Conservation (phyloP, 2,329 filamentous ascomycete species). For the Ophiosphaerella herpotricha region DNA sequence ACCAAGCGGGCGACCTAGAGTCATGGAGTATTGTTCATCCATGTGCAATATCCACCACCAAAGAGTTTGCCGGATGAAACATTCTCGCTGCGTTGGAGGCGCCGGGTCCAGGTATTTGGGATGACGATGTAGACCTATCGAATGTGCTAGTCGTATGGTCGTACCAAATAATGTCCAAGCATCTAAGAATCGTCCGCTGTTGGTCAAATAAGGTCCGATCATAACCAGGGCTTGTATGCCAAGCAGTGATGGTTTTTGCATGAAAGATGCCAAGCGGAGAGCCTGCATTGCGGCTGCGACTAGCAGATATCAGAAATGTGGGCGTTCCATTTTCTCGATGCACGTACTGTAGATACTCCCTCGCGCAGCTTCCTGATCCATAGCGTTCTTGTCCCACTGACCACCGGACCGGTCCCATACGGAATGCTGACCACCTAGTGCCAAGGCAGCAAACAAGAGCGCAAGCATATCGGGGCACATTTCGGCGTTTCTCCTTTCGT, state of each 20-base stretch:
- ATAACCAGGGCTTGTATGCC: conserved; percentile 54
- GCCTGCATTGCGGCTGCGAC: conserved; percentile 58
- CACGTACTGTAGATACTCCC: conserved; percentile 54
- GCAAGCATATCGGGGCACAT: conserved; percentile 55
- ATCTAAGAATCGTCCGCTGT: conserved; percentile 56
- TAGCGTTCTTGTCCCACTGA: conserved; percentile 45
- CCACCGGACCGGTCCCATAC: conserved; percentile 49
- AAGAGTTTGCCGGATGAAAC: conserved; percentile 49
- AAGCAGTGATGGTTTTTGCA: conserved; percentile 54
- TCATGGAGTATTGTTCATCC: conserved; percentile 58
- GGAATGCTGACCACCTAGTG: conserved; percentile 53
- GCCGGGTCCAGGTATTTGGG: conserved; percentile 52
- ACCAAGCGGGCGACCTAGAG: conserved; percentile 53
- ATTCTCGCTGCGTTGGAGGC: conserved; percentile 48
- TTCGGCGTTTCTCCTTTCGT: conserved; percentile 49
- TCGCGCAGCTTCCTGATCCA: conserved; percentile 42
- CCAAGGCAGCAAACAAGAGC: conserved; percentile 54
- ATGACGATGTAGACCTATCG: conserved; percentile 56
- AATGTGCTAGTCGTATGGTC: conserved; percentile 55
- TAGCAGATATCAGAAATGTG: conserved; percentile 21
- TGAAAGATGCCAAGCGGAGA: conserved; percentile 54
- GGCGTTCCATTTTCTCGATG: neutral
- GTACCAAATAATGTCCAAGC: conserved; percentile 57
- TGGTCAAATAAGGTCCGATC: conserved; percentile 56
- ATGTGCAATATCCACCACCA: conserved; percentile 61